Percentiles rank a stretch among this genome's conserved stretches.
These are phyloP conservation scores for Globisporangium acanthophoron DNA, from an alignment of 352 stramenopile species.

Conservation along the genomic window DNA sequence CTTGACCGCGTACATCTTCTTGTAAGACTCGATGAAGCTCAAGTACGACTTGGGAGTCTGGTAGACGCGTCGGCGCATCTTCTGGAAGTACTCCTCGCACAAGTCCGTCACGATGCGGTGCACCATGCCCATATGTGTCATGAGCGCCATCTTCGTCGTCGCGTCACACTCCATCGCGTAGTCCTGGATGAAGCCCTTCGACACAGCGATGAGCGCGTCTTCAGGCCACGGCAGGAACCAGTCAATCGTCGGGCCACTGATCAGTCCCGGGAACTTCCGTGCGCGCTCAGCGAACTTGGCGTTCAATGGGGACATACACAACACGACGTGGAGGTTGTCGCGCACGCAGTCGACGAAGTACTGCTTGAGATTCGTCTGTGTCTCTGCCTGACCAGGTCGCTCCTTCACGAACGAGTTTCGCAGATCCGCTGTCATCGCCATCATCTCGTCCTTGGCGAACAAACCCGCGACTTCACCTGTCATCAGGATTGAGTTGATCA, in stretches of 20 bases:
- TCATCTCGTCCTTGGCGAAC: conserved; percentile 99
- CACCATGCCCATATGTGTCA: conserved; percentile 98
- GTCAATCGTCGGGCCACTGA: conserved; percentile 97
- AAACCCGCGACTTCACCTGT: conserved; percentile 97
- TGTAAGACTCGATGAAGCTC: conserved; percentile 98
- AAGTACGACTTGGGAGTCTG: conserved; percentile 98
- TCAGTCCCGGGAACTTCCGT: conserved; percentile 96
- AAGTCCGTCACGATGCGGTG: conserved; percentile 96
- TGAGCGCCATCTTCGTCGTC: conserved; percentile 83
- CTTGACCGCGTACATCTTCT: conserved; percentile 95
- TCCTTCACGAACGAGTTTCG: conserved; percentile 94
- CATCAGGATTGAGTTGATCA: conserved; percentile 98
- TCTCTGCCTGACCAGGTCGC: conserved; percentile 92
- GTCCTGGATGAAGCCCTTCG: conserved; percentile 95
- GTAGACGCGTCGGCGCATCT: conserved; percentile 96
- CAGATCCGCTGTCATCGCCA: conserved; percentile 97
- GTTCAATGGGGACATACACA: conserved; percentile 99
- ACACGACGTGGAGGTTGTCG: conserved; percentile 97
- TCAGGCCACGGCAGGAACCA: conserved; percentile 99
- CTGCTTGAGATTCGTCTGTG: conserved; percentile 95
- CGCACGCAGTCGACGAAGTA: conserved; percentile 98
- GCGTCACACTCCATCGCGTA: conserved; percentile 94
- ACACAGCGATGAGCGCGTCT: conserved; percentile 96
- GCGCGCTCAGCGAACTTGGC: conserved; percentile 96
- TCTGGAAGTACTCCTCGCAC: conserved; percentile 98